Evolutionary conservation across 2,329 filamentous ascomycete species (phyloP).

Genomic region (Knufia fluminis): DNA sequence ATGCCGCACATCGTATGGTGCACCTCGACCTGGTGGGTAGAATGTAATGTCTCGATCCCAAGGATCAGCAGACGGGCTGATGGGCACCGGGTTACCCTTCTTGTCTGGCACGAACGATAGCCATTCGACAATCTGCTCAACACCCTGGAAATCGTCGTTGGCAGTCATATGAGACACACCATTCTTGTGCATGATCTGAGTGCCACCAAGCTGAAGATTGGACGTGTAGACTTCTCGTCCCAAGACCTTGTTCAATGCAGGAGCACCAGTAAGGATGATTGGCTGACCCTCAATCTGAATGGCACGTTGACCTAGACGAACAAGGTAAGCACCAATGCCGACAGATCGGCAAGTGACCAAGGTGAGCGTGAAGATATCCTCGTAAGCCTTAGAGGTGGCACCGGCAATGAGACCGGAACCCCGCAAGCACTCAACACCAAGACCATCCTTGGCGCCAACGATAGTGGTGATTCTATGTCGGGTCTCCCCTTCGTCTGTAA

Average conservation of each 20-base stretch:
- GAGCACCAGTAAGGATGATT: slow-evolving; percentile 95
- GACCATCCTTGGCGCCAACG: slow-evolving; percentile 84
- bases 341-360: slow-evolving; percentile 96
- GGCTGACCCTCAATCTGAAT: slow-evolving; percentile 98
- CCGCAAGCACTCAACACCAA: slow-evolving; percentile 94
- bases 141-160: slow-evolving; percentile 93
- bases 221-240: slow-evolving; percentile 98
- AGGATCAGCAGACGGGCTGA: slow-evolving; percentile 70
- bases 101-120: slow-evolving; percentile 95
- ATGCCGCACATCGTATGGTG: slow-evolving; percentile 86
- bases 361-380: slow-evolving; percentile 97
- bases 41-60: slow-evolving; percentile 93
- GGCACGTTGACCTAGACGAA: slow-evolving; percentile 94
- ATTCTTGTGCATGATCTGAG: slow-evolving; percentile 99
- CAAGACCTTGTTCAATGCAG: slow-evolving; percentile 94
- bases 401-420: slow-evolving; percentile 97
- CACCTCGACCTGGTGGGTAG: slow-evolving; percentile 61
- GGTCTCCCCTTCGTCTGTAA: slow-evolving; percentile 78
- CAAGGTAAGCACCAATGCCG: slow-evolving; percentile 97
- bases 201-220: slow-evolving; percentile 96
- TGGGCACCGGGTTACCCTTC: slow-evolving; percentile 86
- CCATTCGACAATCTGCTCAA: slow-evolving; percentile 97
- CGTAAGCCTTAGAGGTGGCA: slow-evolving; percentile 92
- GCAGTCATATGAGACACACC: slow-evolving; percentile 99
- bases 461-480: slow-evolving; percentile 91